Evolutionary conservation across 2,329 filamentous ascomycete species (phyloP).

Genomic region (Botryotinia narcissicola): DNA sequence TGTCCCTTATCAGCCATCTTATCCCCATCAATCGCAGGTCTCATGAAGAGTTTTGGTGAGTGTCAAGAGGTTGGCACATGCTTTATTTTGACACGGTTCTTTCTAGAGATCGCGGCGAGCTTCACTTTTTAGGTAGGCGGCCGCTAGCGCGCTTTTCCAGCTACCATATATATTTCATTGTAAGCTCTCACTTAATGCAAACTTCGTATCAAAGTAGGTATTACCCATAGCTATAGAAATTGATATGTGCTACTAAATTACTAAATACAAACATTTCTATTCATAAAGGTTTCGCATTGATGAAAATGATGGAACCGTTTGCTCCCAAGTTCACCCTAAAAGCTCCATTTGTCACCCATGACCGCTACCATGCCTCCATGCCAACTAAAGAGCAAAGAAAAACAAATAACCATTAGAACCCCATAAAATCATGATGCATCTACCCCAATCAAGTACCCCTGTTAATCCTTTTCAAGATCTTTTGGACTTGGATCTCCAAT

Average conservation of each 20-base stretch:
- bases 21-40: conserved; percentile 53
- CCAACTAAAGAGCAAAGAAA: conserved; percentile 6
- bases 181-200: neutral
- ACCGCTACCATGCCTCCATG: conserved; percentile 18
- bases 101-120: conserved; percentile 24
- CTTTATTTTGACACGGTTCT: conserved; percentile 25
- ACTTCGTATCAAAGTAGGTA: neutral
- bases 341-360: conserved; percentile 22
- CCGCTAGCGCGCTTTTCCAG: conserved; percentile 23
- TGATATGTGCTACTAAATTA: neutral
- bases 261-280: conserved; percentile 8
- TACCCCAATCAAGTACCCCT: neutral
- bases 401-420: conserved; percentile 6
- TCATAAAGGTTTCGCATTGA: neutral
- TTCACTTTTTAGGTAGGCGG: conserved; percentile 23
- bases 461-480: conserved; percentile 78
- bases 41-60: conserved; percentile 23
- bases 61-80: conserved; percentile 29
- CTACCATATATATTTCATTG: neutral
- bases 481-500: conserved; percentile 96
- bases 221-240: neutral
- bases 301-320: conserved; percentile 7
- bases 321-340: neutral
- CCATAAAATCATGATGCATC: conserved; percentile 1
- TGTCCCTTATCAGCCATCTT: conserved; percentile 64